These are phyloP conservation scores for Cytospora chrysosperma DNA, from an alignment of 2,329 filamentous ascomycete species.

Conservation along the genomic window DNA sequence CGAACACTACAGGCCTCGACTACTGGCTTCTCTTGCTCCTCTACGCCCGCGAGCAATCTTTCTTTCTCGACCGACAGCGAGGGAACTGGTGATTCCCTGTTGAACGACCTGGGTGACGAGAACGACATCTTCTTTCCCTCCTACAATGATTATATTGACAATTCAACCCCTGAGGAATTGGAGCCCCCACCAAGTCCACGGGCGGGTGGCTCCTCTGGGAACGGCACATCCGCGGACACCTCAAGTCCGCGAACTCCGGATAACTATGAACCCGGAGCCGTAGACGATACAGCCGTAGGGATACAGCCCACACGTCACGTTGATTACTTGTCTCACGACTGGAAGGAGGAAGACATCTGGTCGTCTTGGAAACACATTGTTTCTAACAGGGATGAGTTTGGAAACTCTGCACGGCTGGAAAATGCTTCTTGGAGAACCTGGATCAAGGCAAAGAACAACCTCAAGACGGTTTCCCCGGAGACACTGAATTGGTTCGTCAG, in stretches of 20 bases:
- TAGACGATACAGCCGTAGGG: slow-evolving; percentile 77
- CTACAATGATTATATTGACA: slow-evolving; percentile 17
- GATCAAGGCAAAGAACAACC: slow-evolving; percentile 86
- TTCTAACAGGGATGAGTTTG: slow-evolving; percentile 71
- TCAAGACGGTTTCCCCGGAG: slow-evolving; percentile 87
- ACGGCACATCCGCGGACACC: slow-evolving; percentile 50
- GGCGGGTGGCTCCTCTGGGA: slow-evolving; percentile 51
- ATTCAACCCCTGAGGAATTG: slow-evolving; percentile 44
- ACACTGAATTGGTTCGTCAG: slow-evolving; percentile 81
- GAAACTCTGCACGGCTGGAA: slow-evolving; percentile 79
- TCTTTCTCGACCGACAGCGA: slow-evolving; percentile 51
- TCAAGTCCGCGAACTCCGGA: slow-evolving; percentile 59
- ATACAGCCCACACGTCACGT: slow-evolving; percentile 80
- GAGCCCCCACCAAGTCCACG: slow-evolving; percentile 52
- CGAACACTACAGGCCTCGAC: slow-evolving; percentile 51
- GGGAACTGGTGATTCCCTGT: slow-evolving; percentile 48
- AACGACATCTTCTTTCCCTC: slow-evolving; percentile 33
- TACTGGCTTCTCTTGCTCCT: slow-evolving; percentile 57
- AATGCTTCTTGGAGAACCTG: slow-evolving; percentile 98
- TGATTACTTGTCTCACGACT: slow-evolving; percentile 92
- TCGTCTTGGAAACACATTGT: slow-evolving; percentile 94
- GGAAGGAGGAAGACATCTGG: slow-evolving; percentile 96
- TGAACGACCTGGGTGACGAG: slow-evolving; percentile 43
- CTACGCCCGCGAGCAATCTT: slow-evolving; percentile 62
- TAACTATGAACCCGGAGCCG: slow-evolving; percentile 50